Evolutionary conservation across 164 flowering plant genomes (phyloP).

Genomic region (Tetracentron sinense): DNA sequence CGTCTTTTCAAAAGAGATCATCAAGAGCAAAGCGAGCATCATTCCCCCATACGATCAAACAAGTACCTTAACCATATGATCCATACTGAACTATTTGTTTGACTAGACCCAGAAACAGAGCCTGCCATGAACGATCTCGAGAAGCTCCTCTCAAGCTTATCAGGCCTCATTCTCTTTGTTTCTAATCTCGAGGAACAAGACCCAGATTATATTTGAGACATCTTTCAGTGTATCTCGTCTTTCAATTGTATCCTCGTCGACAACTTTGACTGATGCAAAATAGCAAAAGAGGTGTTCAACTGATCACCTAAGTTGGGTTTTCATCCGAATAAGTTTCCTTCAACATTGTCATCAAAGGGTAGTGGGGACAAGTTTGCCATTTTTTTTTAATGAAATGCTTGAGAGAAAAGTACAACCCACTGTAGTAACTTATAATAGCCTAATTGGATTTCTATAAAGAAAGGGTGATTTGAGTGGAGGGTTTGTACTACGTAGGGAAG

Average conservation of each 20-base stretch:
- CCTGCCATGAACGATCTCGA: conserved; percentile 16
- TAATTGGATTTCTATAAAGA: conserved; percentile 59
- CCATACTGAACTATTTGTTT: conserved; percentile 13
- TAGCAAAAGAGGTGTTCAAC: conserved; percentile 45
- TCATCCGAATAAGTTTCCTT: conserved; percentile 53
- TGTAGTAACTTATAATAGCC: conserved; percentile 67
- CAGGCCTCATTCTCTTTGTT: conserved; percentile 45
- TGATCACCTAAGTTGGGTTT: conserved; percentile 41
- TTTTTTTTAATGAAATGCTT: conserved; percentile 87
- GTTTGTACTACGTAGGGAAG: conserved; percentile 55
- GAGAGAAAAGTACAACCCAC: conserved; percentile 53
- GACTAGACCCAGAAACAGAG: conserved; percentile 14
- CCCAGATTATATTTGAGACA: conserved; percentile 48
- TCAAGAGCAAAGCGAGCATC: conserved; percentile 12
- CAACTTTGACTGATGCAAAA: conserved; percentile 29
- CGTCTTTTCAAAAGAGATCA: background rate
- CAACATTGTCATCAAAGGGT: conserved; percentile 60
- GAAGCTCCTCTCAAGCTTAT: conserved; percentile 17
- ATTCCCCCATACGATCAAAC: conserved; percentile 7
- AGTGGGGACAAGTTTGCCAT: conserved; percentile 44
- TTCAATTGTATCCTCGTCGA: conserved; percentile 70
- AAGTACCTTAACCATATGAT: background rate
- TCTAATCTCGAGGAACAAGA: conserved; percentile 41
- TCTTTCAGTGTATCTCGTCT: conserved; percentile 44
- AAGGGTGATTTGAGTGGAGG: conserved; percentile 71